phyloP scores from a whole-genome alignment of 2,329 filamentous ascomycete genomes.

The Colletotrichum sansevieriae region DNA sequence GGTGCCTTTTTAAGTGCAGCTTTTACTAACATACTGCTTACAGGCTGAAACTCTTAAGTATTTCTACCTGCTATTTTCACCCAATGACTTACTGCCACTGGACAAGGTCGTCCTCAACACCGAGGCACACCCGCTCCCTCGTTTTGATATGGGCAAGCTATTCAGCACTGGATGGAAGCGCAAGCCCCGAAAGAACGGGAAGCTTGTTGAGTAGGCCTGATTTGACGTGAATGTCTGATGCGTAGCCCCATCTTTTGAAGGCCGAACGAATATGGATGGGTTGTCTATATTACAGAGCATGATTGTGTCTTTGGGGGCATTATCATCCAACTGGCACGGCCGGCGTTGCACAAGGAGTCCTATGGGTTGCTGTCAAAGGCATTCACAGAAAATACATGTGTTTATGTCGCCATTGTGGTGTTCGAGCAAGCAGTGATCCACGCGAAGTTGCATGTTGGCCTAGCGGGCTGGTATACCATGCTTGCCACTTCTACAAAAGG shows the following conservation, averaged over 20 bases:
- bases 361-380: constrained; percentile 4
- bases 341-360: constrained; percentile 32
- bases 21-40: constrained; percentile 1
- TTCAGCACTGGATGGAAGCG: constrained; percentile 87
- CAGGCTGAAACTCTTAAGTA: constrained; percentile 98
- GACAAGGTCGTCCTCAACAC: constrained; percentile 95
- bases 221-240: constrained; percentile 14
- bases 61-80: constrained; percentile 93
- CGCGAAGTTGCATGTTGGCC: too few species aligned
- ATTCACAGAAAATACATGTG: not conserved
- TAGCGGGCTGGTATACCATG: too few species aligned
- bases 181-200: constrained; percentile 69
- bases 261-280: constrained; percentile 1
- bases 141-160: constrained; percentile 83
- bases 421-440: not conserved
- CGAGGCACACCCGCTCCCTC: constrained; percentile 90
- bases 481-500: too few species aligned
- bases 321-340: constrained; percentile 9
- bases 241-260: constrained; percentile 21
- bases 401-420: not conserved
- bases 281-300: constrained; percentile 34
- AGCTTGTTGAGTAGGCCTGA: constrained; percentile 46
- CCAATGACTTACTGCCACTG: constrained; percentile 83
- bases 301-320: constrained; percentile 22
- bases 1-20: constrained; percentile 3